A percentile compares a stretch with the other conserved stretches of the same genome.
Evolutionary conservation across 192 early-diverging fungal genomes (phyloP).

Genomic region (Coemansia sp.): DNA sequence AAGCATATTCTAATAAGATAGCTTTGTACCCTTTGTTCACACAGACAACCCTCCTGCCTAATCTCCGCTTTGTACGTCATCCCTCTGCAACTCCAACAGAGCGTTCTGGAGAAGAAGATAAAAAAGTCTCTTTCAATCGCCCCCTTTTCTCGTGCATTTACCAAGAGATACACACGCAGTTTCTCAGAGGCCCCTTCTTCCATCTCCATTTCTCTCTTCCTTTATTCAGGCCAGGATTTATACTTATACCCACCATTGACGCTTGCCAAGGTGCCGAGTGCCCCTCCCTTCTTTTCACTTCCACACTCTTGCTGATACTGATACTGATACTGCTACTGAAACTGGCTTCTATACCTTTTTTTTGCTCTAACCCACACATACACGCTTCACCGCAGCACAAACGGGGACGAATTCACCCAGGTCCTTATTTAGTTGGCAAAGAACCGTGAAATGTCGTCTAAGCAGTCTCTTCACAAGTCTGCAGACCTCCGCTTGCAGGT

Average conservation of each 20-base stretch:
- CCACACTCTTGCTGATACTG: not conserved
- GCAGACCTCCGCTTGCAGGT: slow-evolving; percentile 40
- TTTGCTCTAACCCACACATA: not conserved
- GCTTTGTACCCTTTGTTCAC: too few species aligned
- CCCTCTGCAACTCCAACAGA: not conserved
- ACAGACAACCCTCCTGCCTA: too few species aligned
- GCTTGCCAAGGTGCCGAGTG: too few species aligned
- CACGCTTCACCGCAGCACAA: not conserved
- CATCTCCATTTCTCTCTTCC: not conserved
- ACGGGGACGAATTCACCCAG: not conserved
- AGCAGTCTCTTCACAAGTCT: slow-evolving; percentile 31
- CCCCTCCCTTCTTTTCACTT: too few species aligned
- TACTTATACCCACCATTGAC: not conserved
- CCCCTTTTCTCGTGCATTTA: not conserved
- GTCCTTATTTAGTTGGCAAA: slow-evolving; percentile 8
- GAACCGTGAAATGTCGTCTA: slow-evolving; percentile 22
- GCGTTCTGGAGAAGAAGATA: too few species aligned
- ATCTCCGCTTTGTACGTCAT: not conserved
- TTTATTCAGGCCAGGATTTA: not conserved
- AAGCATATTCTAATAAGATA: not conserved
- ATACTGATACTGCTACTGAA: not conserved
- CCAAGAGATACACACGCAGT: not conserved
- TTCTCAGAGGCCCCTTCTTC: not conserved
- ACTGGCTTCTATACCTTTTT: not conserved
- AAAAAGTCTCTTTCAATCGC: not conserved